Percentiles rank a stretch among this genome's conserved stretches.
Conservation (phyloP, 2,329 filamentous ascomycete species). For the Plenodomus lindquistii region DNA sequence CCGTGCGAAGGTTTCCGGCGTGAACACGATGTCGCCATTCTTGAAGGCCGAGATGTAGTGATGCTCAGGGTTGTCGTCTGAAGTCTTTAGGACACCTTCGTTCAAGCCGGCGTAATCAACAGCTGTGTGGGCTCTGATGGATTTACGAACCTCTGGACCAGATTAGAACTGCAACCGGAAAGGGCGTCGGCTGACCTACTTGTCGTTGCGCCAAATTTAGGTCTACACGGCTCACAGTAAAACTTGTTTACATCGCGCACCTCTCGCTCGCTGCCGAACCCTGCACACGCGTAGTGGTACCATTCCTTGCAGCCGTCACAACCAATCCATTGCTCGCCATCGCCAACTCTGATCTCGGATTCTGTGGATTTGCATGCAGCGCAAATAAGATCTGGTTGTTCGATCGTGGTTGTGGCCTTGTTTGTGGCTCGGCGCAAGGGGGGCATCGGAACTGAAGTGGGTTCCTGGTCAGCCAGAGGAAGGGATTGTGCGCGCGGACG, state of each 20-base stretch:
- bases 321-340: slow-evolving; percentile 66
- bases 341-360: slow-evolving; percentile 55
- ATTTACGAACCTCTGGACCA: slow-evolving; percentile 62
- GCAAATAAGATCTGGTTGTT: slow-evolving; percentile 54
- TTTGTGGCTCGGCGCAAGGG: slow-evolving; percentile 11
- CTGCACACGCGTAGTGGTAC: slow-evolving; percentile 70
- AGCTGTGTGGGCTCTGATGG: slow-evolving; percentile 64
- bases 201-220: slow-evolving; percentile 65
- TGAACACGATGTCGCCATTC: slow-evolving; percentile 64
- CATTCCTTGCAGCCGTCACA: slow-evolving; percentile 71
- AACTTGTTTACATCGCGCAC: slow-evolving; percentile 70
- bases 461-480: slow-evolving; percentile 28
- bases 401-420: slow-evolving; percentile 13
- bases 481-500: slow-evolving; percentile 36
- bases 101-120: slow-evolving; percentile 72
- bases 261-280: slow-evolving; percentile 66
- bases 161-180: slow-evolving; percentile 32
- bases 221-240: slow-evolving; percentile 64
- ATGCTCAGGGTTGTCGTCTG: slow-evolving; percentile 66
- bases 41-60: slow-evolving; percentile 71
- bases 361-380: slow-evolving; percentile 61
- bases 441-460: slow-evolving; percentile 7
- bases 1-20: slow-evolving; percentile 65
- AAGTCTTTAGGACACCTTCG: slow-evolving; percentile 67
- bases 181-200: slow-evolving; percentile 46